Percentiles rank a stretch among this genome's conserved stretches.
Conservation (phyloP, 495 filamentous ascomycete species). For the Daldinia bambusicola region DNA sequence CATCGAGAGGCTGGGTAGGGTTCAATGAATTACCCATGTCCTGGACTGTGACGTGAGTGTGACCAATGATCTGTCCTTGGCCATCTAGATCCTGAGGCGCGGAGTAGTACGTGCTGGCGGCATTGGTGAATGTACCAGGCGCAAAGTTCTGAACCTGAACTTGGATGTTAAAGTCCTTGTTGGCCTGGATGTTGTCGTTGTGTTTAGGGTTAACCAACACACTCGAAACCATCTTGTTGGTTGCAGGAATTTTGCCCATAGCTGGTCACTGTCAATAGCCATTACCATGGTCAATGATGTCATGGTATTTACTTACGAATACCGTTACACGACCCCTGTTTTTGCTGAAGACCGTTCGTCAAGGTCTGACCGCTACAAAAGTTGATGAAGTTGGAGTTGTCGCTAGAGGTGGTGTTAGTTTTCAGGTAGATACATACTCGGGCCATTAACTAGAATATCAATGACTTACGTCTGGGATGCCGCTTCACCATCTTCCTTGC, state of each 20-base stretch:
- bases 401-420: slow-evolving; percentile 45
- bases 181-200: slow-evolving; percentile 56
- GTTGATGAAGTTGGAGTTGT: slow-evolving; percentile 73
- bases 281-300: background rate
- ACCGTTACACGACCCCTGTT: slow-evolving; percentile 76
- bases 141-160: slow-evolving; percentile 69
- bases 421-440: background rate
- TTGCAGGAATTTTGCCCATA: slow-evolving; percentile 77
- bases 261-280: slow-evolving; percentile 52
- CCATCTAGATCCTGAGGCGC: slow-evolving; percentile 70
- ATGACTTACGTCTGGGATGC: slow-evolving; percentile 64
- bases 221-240: slow-evolving; percentile 71
- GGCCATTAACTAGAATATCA: background rate
- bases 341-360: slow-evolving; percentile 74
- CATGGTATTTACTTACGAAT: slow-evolving; percentile 63
- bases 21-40: slow-evolving; percentile 62
- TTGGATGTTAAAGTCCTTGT: slow-evolving; percentile 66
- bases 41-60: slow-evolving; percentile 78
- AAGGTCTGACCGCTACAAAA: slow-evolving; percentile 72
- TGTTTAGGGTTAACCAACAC: slow-evolving; percentile 67
- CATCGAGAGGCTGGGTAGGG: slow-evolving; percentile 63
- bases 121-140: slow-evolving; percentile 74
- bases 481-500: slow-evolving; percentile 61
- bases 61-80: slow-evolving; percentile 69
- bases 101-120: slow-evolving; percentile 71